phyloP scores from a whole-genome alignment of 345 rosid genomes.

The Angophora floribunda region DNA sequence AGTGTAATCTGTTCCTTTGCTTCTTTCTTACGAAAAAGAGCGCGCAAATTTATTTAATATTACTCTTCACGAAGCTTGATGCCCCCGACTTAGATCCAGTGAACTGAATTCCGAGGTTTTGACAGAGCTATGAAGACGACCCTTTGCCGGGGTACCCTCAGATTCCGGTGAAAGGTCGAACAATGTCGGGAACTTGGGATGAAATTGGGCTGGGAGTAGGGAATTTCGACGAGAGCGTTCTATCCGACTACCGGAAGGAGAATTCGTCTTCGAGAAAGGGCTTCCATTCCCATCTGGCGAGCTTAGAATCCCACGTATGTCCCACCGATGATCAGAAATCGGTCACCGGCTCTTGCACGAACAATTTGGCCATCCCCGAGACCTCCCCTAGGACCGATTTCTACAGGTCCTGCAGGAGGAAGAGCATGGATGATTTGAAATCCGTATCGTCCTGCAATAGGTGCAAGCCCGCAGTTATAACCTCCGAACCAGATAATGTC shows the following conservation, averaged over 20 bases:
- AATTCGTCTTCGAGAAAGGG: constrained; percentile 50
- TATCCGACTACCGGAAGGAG: constrained; percentile 50
- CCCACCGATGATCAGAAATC: constrained; percentile 49
- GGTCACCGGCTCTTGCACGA: constrained; percentile 27
- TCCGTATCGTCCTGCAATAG: constrained; percentile 64
- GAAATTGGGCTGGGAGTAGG: constrained; percentile 44
- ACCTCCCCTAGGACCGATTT: constrained; percentile 34
- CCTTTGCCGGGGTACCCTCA: constrained; percentile 36
- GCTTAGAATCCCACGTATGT: constrained; percentile 36
- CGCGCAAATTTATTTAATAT: not conserved
- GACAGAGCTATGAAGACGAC: constrained; percentile 89
- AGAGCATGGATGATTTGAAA: constrained; percentile 52
- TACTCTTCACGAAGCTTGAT: not conserved
- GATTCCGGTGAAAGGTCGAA: constrained; percentile 24
- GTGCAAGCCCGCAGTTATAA: constrained; percentile 43
- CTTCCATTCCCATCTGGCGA: constrained; percentile 16
- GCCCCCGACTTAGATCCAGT: not conserved
- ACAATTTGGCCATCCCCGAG: constrained; percentile 22
- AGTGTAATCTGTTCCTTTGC: not conserved
- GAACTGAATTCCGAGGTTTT: not conserved
- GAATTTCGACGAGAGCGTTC: constrained; percentile 25
- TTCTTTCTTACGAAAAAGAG: not conserved
- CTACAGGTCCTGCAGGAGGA: constrained; percentile 37
- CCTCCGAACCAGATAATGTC: constrained; percentile 22
- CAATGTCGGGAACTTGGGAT: constrained; percentile 63